Evolutionary conservation across 2,329 filamentous ascomycete species (phyloP), one percentile per base, ranked within the genome.

Genomic region (Diaporthe caulivora): DNA sequence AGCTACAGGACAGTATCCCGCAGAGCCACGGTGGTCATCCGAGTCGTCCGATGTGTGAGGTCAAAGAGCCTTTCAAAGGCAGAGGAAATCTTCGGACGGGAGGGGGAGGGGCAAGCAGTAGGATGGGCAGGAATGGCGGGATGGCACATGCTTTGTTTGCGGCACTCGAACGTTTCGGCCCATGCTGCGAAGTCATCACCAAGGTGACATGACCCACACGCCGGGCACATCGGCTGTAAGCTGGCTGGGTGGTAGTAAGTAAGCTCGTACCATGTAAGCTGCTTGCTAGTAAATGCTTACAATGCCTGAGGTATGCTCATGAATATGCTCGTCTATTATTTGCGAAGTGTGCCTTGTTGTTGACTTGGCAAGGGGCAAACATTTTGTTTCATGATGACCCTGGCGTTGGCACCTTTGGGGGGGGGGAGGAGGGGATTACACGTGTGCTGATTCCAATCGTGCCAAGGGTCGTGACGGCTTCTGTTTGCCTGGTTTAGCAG

Each of bases 91-190:
- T 58, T 70, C 51, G n/a, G 67, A 70, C 37, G 62, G 47, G 62
- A 67, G 62, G 62, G 62, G 62, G 37, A 29, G 34, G 42, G 26
- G 29, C 8, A 13, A 29, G 58, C 26, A 34, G 34, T 34, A 57
- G 31, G 31, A n/a, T 37, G 58, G 58, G 42, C 58, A n/a, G 58
- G 58, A 64, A 31, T 24, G 37, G 37, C 21, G 57, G 44, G 62
- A 67, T 53, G 62, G 47, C 62, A 53, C 44, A 53, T 67, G 62
- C n/a, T 53, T 67, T 53, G 62, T 40, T 51, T 67, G 62, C 62
- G 62, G 62, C 62, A 67, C 47, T 53, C 44, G 24, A 67, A 67
- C 53, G 62, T 67, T 67, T 67, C 62, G 62, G 62, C 47, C 62
- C 44, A 47, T 7, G 62, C 47, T n/a, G 26, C 31, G 47, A 67